phyloP scores from a whole-genome alignment of 2,329 filamentous ascomycete genomes.

The Sarocladium brachiariae region DNA sequence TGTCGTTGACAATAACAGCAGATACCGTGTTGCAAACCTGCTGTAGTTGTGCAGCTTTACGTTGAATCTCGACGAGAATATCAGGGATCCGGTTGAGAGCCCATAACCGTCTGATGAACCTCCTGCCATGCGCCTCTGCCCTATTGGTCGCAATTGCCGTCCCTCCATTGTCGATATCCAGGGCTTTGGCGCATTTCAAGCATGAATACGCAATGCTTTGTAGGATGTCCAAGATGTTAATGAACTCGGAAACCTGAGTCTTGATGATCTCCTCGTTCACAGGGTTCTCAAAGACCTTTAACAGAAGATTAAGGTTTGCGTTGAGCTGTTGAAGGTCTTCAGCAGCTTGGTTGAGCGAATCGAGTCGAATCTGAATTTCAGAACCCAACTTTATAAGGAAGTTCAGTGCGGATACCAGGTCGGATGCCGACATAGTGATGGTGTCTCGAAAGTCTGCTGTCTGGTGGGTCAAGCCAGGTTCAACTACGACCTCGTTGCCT shows the following conservation, averaged over 20 bases:
- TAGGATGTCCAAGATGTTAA: constrained; percentile 12
- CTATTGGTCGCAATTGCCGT: constrained; percentile 9
- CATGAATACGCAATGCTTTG: constrained; percentile 14
- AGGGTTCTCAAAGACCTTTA: constrained; percentile 12
- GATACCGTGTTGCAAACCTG: constrained; percentile 12
- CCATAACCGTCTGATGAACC: constrained; percentile 11
- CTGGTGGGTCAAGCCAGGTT: too few species aligned
- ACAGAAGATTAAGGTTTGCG: constrained; percentile 12
- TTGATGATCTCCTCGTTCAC: constrained; percentile 11
- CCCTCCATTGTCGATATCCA: constrained; percentile 12
- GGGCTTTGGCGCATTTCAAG: constrained; percentile 13
- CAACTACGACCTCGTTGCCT: too few species aligned
- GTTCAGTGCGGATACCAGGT: constrained; percentile 11
- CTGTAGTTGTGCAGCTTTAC: constrained; percentile 13
- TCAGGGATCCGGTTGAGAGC: constrained; percentile 12
- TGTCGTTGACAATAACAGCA: constrained; percentile 13
- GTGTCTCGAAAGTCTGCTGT: neutral
- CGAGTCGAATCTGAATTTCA: constrained; percentile 12
- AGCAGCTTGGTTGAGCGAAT: constrained; percentile 13
- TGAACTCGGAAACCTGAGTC: constrained; percentile 13
- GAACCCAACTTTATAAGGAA: constrained; percentile 13
- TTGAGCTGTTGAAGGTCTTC: constrained; percentile 13
- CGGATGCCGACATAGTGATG: constrained; percentile 11
- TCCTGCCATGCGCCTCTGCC: constrained; percentile 10
- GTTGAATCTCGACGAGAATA: constrained; percentile 13